phyloP scores from a whole-genome alignment of 2,329 filamentous ascomycete genomes.

The Domatiomyces globalis region DNA sequence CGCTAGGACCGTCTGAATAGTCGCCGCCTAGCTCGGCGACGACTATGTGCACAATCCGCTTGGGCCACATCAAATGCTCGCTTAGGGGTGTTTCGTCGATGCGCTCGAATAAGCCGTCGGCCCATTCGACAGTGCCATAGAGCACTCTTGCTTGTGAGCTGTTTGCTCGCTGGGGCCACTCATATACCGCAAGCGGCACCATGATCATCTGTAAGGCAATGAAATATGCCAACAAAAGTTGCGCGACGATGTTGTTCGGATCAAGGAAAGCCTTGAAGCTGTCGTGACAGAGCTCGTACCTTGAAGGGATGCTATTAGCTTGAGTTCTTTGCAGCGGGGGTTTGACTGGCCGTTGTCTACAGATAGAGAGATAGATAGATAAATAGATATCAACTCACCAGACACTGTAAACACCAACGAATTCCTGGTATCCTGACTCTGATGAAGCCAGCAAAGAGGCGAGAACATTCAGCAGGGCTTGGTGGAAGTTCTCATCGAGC shows the following conservation, averaged over 20 bases:
- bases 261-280: conserved; percentile 33
- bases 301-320: not conserved
- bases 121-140: conserved; percentile 26
- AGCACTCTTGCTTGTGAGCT: conserved; percentile 6
- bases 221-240: conserved; percentile 34
- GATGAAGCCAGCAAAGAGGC: conserved; percentile 8
- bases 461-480: conserved; percentile 17
- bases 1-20: not conserved
- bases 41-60: conserved; percentile 1
- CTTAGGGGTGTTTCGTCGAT: conserved; percentile 22
- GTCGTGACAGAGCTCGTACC: conserved; percentile 26
- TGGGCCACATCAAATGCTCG: conserved; percentile 24
- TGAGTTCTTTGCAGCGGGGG: no score
- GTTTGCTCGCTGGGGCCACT: conserved; percentile 18
- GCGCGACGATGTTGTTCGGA: conserved; percentile 28
- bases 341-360: not conserved
- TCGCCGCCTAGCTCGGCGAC: not conserved
- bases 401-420: conserved; percentile 29
- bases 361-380: no score
- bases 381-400: conserved; percentile 13
- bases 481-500: conserved; percentile 13
- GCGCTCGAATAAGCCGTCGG: conserved; percentile 23
- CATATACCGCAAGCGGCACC: conserved; percentile 25
- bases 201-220: conserved; percentile 34
- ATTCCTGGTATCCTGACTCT: conserved; percentile 26